A percentile compares a stretch with the other conserved stretches of the same genome.
Conservation (phyloP, 2,329 filamentous ascomycete species). For the Xylaria polymorpha region DNA sequence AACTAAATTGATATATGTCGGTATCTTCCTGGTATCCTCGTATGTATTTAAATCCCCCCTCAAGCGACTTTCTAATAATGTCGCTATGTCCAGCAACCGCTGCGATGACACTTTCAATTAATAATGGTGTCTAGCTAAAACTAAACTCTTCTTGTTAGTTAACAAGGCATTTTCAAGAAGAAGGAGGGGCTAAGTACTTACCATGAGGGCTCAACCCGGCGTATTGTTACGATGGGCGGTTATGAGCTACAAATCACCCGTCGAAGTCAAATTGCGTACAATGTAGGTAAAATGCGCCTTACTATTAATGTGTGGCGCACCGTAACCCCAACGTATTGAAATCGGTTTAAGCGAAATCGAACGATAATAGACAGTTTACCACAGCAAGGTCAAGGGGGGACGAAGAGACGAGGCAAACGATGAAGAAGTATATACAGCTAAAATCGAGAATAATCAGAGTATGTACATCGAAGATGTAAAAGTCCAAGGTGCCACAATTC, state of each 20-base stretch:
- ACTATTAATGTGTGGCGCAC: neutral
- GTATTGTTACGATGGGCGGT: too few relatives aligned
- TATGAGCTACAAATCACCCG: neutral
- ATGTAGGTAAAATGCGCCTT: neutral
- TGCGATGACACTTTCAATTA: too few relatives aligned
- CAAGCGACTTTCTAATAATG: neutral
- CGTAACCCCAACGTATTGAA: neutral
- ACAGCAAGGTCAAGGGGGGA: neutral
- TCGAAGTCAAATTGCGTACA: neutral
- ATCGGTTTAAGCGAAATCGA: neutral
- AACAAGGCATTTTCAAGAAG: neutral
- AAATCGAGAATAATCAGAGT: constrained; percentile 37
- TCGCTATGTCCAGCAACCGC: neutral
- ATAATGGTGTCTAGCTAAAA: neutral
- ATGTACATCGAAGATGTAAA: constrained; percentile 37
- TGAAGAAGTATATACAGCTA: constrained; percentile 37
- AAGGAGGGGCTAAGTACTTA: neutral
- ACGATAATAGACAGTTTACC: neutral
- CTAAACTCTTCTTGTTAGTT: neutral
- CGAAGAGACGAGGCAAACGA: neutral
- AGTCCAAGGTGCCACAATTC: constrained; percentile 2
- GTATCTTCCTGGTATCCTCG: neutral
- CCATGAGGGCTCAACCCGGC: neutral
- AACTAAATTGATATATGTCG: neutral
- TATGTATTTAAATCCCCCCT: neutral